phyloP scores from a whole-genome alignment of 805 yeast species.

The Ascoidea rubescens region DNA sequence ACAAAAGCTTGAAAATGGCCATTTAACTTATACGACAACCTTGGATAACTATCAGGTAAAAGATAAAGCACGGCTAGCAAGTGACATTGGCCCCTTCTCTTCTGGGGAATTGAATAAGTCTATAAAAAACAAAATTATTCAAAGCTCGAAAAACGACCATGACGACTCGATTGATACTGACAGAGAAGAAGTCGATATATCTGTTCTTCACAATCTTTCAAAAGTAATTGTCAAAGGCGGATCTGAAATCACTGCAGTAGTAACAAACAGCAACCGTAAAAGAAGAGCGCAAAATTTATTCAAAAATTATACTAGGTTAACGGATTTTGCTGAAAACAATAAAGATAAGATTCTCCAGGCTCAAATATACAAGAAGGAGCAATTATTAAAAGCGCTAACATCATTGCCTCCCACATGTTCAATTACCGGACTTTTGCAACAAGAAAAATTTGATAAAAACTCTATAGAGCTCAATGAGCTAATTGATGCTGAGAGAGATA shows the following conservation, averaged over 20 bases:
- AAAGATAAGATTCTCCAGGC: not conserved
- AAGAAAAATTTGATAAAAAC: not conserved
- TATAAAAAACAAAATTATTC: no score
- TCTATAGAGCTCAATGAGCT: not conserved
- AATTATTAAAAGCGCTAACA: not conserved
- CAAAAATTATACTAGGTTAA: not conserved
- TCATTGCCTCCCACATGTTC: not conserved
- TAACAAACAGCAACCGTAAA: not conserved
- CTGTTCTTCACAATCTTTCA: not conserved
- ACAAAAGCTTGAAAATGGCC: no score
- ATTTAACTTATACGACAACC: no score
- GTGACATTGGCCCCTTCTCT: no score
- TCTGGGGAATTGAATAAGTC: no score
- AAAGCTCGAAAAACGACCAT: no score
- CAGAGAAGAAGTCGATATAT: not conserved
- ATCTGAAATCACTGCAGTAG: not conserved
- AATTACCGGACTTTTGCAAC: not conserved
- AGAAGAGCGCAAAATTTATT: not conserved
- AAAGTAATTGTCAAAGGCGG: not conserved
- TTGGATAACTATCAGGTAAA: no score
- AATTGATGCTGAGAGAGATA: slow-evolving; percentile 15
- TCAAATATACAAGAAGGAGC: not conserved
- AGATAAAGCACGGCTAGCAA: no score
- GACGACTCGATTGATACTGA: not conserved
- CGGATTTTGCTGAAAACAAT: not conserved